Base-by-base conservation (phyloP, 2,329 filamentous ascomycete genomes). In the Magnaporthiopsis rhizophila region DNA sequence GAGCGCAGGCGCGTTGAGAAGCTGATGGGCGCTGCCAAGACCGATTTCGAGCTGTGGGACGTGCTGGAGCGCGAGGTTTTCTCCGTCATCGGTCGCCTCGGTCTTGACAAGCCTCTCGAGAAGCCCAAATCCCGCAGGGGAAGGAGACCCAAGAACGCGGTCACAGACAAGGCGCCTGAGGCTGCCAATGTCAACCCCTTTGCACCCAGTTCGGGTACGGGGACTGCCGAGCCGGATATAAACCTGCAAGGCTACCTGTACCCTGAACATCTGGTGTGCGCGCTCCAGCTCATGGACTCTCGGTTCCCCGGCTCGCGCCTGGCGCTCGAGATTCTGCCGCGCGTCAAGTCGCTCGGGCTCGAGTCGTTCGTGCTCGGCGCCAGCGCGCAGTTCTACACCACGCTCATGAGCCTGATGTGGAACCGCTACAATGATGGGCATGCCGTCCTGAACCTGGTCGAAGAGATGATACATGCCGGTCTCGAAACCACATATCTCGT, bases 361-460 rank as follows among this genome's bases (percentile, higher is more conserved):
- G 83, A 85, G 1, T 89, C 88, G 0, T 91, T 89, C 70, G 86
- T 91, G 8, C 81, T 94, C 0, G 90, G 89, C 61, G 87, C 85
- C 7, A 87, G 86, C 24, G 89, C 89, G 0, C 78, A 82, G 0
- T 84, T 93, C 58, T 93, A 90, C 78, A 87, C 89, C 71, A 80
- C 85, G 61, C 80, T 92, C 45, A 79, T 91, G 30, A 74, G 79
- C 18, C 81, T 88, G 28, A 78, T 86, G 64, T 91, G 88, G 85
- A 74, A 77, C 45, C 82, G 84, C 13, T 83, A 85, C 67, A 81
- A 84, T 28, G 85, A 91, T 69, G 78, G 85, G 2, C 67, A 71
- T 3, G 79, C 79, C 1, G 82, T 89, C 30, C 74, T 86, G 62
- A 76, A 80, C 4, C 72, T 89, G 1, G 75, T 91, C 6, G 78